Evolutionary conservation across 169 alveolate genomes (phyloP), one percentile per base, ranked within the genome.

Genomic region (Plasmodium yoelii): DNA sequence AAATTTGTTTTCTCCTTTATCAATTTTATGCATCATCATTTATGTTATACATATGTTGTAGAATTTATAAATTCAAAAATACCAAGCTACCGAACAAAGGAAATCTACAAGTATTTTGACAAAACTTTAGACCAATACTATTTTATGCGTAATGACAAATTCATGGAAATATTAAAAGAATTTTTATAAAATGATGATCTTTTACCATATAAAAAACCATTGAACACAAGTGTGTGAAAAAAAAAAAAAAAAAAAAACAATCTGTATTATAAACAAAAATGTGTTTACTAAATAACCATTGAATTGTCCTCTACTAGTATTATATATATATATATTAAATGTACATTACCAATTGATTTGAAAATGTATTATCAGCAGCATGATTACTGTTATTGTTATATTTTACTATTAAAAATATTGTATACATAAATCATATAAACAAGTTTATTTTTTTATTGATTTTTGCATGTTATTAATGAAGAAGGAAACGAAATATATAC

Each of bases 41-140:
- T 80, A 60, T 80, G 90, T 49, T 80, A 80, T 10, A 80, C 90
- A 55, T 82, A 80, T 60, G 70, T 80, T 80, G 90, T 80, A 18
- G 90, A 80, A 34, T 80, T 67, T 63, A 80, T 80, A 46, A 80
- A 80, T 67, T 49, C 90, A 7, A 80, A 68, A 22, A 80, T 80
- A 65, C 90, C 90, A 19, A 80, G 90, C 56, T 80, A 80, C 22
- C 42, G 90, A 80, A 53, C 90, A 34, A 80, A 80, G 61, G 90
- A 80, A 80, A 80, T 80, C 19, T 80, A 65, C 34, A 80, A 80
- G 71, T 82, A 80, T 24, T 80, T 80, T 51, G 90, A 80, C 74
- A 80, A 80, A 80, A 80, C 90, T 6, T 80, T 80, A 34, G 82
- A 80, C 59, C 90, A 80, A 57, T 80, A 80, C 18, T 47, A 53